Base-by-base conservation (phyloP, 2,329 filamentous ascomycete genomes). In the Mycosphaerella sp. region DNA sequence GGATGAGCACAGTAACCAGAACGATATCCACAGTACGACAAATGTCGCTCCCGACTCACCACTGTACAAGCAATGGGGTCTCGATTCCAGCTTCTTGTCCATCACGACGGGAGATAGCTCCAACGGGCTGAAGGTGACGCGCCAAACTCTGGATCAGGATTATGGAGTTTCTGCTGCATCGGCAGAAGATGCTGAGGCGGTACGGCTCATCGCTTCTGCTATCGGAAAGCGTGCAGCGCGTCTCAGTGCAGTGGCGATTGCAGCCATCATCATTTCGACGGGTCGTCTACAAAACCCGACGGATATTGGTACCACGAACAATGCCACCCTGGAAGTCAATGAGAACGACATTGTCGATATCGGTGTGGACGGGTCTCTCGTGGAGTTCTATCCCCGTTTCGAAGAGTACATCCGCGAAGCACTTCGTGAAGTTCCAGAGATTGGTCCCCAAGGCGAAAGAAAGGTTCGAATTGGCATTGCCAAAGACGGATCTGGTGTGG, bases 371-470 rank as follows among this genome's bases (percentile, higher is more conserved):
- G 93, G 93, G 61, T 91, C 86, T 67, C 76, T 98, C 50, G 90
- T 97, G 2, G 93, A 97, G 72, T 93, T 95, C 74, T 97, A 97
- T 72, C 93, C 93, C 7, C 85, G 84, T 67, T 98, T 96, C 74
- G 84, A 93, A 61, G 85, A 87, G 53, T 87, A 93, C 76, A 86
- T 97, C 59, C 82, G 91, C 58, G 87, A 95, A 67, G 88, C 88
- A 6, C 77, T 97, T 55, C 76, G 83, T 47, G 83, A 82, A 53
- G 83, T 95, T 50, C 80, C 89, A 12, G 83, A 86, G 57, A 87
- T 97, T 64, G 92, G 92, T 4, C 74, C 78, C 44, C 76, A 80
- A 54, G 90, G 91, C 9, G 90, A 95, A 61, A 86, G 87, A 74
- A 87, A 84, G 73, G 87, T 98, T 61, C 81, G 89, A 54, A 96